A percentile compares a stretch with the other conserved stretches of the same genome.
Conservation (phyloP, 2,329 filamentous ascomycete species). For the Apiospora rasikravindrae region DNA sequence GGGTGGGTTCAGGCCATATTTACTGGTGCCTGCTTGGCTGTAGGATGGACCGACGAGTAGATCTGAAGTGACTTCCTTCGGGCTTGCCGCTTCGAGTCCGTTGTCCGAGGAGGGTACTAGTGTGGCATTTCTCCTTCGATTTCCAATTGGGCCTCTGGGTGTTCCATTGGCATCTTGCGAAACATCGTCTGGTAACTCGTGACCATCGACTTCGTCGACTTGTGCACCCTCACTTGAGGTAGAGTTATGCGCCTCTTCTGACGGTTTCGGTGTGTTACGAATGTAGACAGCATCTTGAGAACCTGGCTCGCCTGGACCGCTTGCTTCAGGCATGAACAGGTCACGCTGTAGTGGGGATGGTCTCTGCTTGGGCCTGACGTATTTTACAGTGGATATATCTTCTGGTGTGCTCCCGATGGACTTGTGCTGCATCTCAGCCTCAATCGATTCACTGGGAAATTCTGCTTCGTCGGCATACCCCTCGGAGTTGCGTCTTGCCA, state of each 20-base stretch:
- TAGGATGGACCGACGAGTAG: neutral
- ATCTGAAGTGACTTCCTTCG: neutral
- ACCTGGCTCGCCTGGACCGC: neutral
- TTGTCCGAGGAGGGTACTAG: neutral
- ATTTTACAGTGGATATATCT: neutral
- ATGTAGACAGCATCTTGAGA: neutral
- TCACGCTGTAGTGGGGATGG: slow-evolving; percentile 11
- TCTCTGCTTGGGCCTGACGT: neutral
- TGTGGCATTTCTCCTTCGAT: neutral
- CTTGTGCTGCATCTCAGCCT: slow-evolving; percentile 17
- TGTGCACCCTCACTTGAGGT: neutral
- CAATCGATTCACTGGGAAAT: neutral
- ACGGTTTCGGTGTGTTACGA: neutral
- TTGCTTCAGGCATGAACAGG: neutral
- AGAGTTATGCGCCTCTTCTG: neutral
- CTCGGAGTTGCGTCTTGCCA: slow-evolving; percentile 15
- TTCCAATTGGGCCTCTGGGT: neutral
- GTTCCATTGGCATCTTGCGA: neutral
- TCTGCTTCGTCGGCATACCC: slow-evolving; percentile 17
- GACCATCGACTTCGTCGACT: neutral
- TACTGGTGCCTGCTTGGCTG: neutral
- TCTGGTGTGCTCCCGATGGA: neutral
- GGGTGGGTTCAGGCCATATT: neutral
- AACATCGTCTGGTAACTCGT: neutral
- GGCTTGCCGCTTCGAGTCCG: neutral